phyloP scores from a whole-genome alignment of 139 green algal genomes.

The Pseudopediastrum boryanum region DNA sequence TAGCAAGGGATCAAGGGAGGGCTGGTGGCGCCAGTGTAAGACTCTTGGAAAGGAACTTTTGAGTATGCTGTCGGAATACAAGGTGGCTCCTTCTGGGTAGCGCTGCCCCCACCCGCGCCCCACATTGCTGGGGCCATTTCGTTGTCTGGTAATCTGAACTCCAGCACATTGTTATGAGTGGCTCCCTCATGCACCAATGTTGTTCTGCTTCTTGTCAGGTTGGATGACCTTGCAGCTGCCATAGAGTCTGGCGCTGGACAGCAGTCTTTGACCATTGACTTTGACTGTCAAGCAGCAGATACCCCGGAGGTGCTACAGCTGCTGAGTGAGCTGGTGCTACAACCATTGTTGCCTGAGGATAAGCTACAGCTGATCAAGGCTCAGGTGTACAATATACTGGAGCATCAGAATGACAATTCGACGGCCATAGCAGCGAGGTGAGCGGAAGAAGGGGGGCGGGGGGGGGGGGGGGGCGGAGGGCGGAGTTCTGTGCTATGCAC shows the following conservation, averaged over 20 bases:
- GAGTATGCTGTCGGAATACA: neutral
- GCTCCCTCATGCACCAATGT: no score
- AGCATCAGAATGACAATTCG: conserved; percentile 22
- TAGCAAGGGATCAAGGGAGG: no score
- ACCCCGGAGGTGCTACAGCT: conserved; percentile 17
- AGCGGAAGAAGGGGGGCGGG: no score
- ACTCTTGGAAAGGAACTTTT: neutral
- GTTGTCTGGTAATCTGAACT: neutral
- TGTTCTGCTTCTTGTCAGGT: conserved; percentile 3
- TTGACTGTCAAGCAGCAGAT: conserved; percentile 53
- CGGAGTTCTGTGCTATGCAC: no score
- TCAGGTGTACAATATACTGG: conserved; percentile 33
- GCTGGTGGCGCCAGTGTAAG: neutral
- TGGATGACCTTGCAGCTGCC: conserved; percentile 62
- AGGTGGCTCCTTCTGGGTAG: neutral
- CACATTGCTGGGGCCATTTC: neutral
- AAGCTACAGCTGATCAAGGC: conserved; percentile 55
- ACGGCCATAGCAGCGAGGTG: conserved; percentile 7
- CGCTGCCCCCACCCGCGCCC: neutral
- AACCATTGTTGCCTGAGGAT: conserved; percentile 52
- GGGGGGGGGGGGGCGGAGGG: no score
- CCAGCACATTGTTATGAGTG: neutral
- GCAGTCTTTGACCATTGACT: conserved; percentile 58
- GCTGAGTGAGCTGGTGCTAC: conserved; percentile 52
- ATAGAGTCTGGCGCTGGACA: conserved; percentile 61